Base-by-base conservation (phyloP, 441 rosid genomes). In the Gossypium davidsonii region DNA sequence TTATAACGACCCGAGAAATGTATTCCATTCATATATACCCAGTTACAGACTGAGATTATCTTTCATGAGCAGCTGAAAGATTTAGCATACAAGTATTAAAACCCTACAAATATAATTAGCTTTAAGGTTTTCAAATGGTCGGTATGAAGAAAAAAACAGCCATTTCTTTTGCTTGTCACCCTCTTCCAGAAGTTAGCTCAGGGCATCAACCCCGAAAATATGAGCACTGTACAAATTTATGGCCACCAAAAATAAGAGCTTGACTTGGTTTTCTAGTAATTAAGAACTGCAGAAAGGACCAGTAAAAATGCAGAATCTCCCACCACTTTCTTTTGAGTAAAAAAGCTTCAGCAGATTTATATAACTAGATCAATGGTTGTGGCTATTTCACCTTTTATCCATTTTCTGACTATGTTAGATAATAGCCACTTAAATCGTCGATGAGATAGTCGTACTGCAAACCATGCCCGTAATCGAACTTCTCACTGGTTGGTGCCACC, bases 381-480 rank as follows among this genome's bases (percentile, higher is more conserved):
- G 56, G 66, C 77, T 62, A 76, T 44, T 71, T 59, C 18, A 53
- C 18, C 25, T 20, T 28, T 68, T 17, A 31, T 53, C 71, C 62
- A 3, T 12, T 26, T 75, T 71, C 77, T 63, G 11, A 12, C 82
- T 78, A 85, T 25, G 88, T 77, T 55, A 78, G 77, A 79, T 80
- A 90, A 76, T 89, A 94, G 65, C 88, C 92, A 72, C 82, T 76
- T 69, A 86, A 63, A 75, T 87, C 86, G 60, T 88, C 95, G 11
- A 81, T 84, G 23, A 92, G 89, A 69, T 91, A 94, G 79, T 89
- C 90, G 71, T 81, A 87, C 70, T 87, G 89, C 39, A 84, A 83
- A 60, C 84, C 87, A 61, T 85, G 86, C 72, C 92, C 94, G 62
- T 84, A 87, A 57, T 88, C 85, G 1, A 77, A 73, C 37, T 84